Evolutionary conservation across 176 grass and related monocot species (phyloP).

Genomic region (Luzula sylvatica): DNA sequence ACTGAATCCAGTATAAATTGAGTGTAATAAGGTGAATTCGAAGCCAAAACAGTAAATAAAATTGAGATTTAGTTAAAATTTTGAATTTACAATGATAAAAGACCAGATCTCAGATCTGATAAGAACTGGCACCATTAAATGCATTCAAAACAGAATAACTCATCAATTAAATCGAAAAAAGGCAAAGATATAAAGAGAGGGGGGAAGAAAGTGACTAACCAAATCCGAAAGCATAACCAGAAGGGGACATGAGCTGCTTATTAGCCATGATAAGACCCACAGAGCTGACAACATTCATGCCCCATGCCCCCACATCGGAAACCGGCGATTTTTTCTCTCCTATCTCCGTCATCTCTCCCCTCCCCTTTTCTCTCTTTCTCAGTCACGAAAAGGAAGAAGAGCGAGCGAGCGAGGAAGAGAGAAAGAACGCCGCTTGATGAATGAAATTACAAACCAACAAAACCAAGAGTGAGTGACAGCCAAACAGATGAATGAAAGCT

Average conservation of each 20-base stretch:
- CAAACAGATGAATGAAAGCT: not conserved
- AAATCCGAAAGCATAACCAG: slow-evolving; percentile 85
- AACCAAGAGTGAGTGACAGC: slow-evolving; percentile 13
- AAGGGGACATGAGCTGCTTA: slow-evolving; percentile 96
- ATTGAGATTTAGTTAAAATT: not conserved
- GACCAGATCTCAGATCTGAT: slow-evolving; percentile 11
- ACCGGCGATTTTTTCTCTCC: slow-evolving; percentile 70
- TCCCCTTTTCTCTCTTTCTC: not conserved
- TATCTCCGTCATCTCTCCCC: slow-evolving; percentile 17
- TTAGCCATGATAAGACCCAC: slow-evolving; percentile 97
- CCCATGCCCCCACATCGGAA: slow-evolving; percentile 87
- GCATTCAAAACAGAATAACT: not conserved
- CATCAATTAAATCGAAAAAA: slow-evolving; percentile 8
- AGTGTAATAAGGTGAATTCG: not conserved
- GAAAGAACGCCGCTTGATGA: not conserved
- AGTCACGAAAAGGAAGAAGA: not conserved
- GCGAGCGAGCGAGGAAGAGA: not conserved
- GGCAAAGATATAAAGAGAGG: not conserved
- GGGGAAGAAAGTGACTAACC: slow-evolving; percentile 25
- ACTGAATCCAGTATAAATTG: too few species aligned
- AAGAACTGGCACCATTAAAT: not conserved
- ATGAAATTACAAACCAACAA: not conserved
- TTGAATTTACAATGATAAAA: slow-evolving; percentile 1
- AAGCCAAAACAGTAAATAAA: not conserved
- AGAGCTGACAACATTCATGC: slow-evolving; percentile 98